Evolutionary conservation across 495 filamentous ascomycete genomes (phyloP), one percentile per base, ranked within the genome.

Genomic region (Diplogelasinospora grovesii): DNA sequence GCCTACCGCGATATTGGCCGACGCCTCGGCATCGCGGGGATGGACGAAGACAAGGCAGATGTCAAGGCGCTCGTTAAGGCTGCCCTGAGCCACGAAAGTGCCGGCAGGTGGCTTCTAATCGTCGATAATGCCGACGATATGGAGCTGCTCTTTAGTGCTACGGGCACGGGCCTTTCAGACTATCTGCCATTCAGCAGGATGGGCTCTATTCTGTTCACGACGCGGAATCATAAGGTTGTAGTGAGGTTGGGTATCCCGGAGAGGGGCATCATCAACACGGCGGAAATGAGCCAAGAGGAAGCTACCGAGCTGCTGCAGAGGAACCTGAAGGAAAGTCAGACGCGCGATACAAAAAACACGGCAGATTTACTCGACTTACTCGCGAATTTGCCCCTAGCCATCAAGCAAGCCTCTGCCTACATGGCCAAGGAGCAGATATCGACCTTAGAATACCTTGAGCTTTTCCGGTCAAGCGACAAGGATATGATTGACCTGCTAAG

Each of bases 101-200:
- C 53, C 31, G 62, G 60, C 7, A 50, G 27, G 6, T 78, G 69
- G 71, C 48, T 77, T 14, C 37, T 78, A 16, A 54, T 75, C 21
- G 45, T 76, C 30, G 73, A 78, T 51, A 76, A 72, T 34, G 68
- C 64, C 15, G 69, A 77, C 46, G 64, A 75, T 53, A 32, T 49
- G 10, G 49, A 59, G 9, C 25, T 69, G 9, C 56, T 67, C 41
- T 62, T 53, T 38, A n/a, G n/a, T n/a, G n/a, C n/a, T n/a, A 27
- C 36, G 22, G 6, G 32, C 26, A 14, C 21, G 5, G 5, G 13
- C 10, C 43, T 55, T 5, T n/a, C 35, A 10, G 14, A 52, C 10
- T 60, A 64, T 45, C 46, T 74, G 8, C 69, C 69, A 36, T 56
- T 46, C 39, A 59, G 40, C 49, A 22, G 16, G 0, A 50, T 57